Percentiles rank a stretch among this genome's conserved stretches.
Conservation (phyloP, 306 rosid species). For the Trifolium dubium region DNA sequence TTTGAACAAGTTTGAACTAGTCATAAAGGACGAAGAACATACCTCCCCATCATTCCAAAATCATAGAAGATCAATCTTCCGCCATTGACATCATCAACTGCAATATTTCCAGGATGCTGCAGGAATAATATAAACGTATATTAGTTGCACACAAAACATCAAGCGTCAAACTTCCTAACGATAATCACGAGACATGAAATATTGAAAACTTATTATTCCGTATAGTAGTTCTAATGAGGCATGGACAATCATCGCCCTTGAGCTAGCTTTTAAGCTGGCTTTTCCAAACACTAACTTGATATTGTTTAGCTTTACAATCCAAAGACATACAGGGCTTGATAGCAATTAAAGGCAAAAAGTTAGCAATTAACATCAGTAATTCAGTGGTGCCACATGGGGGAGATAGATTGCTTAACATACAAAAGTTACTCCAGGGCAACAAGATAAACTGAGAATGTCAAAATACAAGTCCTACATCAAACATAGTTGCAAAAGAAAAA, state of each 20-base stretch:
- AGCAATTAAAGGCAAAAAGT: conserved; percentile 1
- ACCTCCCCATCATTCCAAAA: conserved; percentile 99
- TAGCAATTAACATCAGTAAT: conserved; percentile 8
- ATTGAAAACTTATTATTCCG: conserved; percentile 1
- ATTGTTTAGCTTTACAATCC: neutral
- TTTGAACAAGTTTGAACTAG: conserved; percentile 15
- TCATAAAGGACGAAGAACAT: conserved; percentile 42
- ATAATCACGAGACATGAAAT: conserved; percentile 31
- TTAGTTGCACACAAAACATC: conserved; percentile 12
- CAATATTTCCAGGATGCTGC: conserved; percentile 99
- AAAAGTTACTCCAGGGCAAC: neutral
- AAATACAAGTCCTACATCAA: conserved; percentile 22
- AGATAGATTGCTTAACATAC: conserved; percentile 4
- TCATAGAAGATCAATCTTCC: conserved; percentile 98
- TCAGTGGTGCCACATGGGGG: conserved; percentile 14
- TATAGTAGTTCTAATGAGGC: neutral
- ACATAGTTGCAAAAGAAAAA: conserved; percentile 20
- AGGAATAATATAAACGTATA: conserved; percentile 33
- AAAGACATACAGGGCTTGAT: conserved; percentile 20
- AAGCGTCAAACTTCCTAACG: conserved; percentile 15
- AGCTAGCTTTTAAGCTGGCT: conserved; percentile 6
- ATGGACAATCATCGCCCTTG: neutral
- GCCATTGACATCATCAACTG: conserved; percentile 98
- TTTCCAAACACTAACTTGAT: conserved; percentile 8
- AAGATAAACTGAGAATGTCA: neutral